These are phyloP conservation scores for Endocarpon pusillum DNA, from an alignment of 495 filamentous ascomycete species.

Conservation along the genomic window DNA sequence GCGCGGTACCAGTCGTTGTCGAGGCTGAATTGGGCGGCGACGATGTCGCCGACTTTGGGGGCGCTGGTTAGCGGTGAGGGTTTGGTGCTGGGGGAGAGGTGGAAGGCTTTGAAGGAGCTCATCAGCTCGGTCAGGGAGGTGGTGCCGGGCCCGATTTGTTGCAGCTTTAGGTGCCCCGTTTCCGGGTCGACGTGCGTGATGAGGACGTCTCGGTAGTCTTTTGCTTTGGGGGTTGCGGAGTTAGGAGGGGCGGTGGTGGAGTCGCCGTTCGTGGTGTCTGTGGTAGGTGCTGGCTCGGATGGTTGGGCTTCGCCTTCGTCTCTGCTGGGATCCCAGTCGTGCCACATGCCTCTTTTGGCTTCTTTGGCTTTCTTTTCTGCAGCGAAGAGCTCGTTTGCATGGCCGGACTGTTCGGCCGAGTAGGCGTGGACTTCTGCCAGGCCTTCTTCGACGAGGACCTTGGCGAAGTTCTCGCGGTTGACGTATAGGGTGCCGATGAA, in stretches of 20 bases:
- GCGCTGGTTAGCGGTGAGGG: conserved; percentile 49
- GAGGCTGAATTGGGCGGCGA: conserved; percentile 72
- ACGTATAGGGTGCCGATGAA: conserved; percentile 93
- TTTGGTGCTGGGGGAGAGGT: conserved; percentile 58
- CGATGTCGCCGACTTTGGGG: conserved; percentile 81
- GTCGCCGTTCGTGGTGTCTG: conserved; percentile 29
- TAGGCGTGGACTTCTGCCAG: conserved; percentile 81
- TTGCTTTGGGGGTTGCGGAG: too few relatives aligned
- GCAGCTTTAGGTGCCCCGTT: conserved; percentile 63
- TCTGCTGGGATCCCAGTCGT: conserved; percentile 78
- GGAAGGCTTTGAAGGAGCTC: conserved; percentile 74
- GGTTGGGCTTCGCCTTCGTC: conserved; percentile 39
- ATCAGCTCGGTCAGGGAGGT: conserved; percentile 69
- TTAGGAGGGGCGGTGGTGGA: conserved; percentile 35
- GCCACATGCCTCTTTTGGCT: conserved; percentile 73
- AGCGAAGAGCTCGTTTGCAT: conserved; percentile 68
- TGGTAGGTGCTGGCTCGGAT: conserved; percentile 27
- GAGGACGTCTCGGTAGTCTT: conserved; percentile 83
- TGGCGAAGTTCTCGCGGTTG: conserved; percentile 92
- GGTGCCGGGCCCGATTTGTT: conserved; percentile 70
- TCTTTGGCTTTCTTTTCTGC: conserved; percentile 83
- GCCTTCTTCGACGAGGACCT: conserved; percentile 84
- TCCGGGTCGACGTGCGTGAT: conserved; percentile 71
- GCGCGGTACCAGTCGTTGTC: conserved; percentile 93
- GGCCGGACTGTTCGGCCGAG: conserved; percentile 88